Evolutionary conservation across 2,329 filamentous ascomycete genomes (phyloP), one percentile per base, ranked within the genome.

Genomic region (Blastomyces gilchristii): DNA sequence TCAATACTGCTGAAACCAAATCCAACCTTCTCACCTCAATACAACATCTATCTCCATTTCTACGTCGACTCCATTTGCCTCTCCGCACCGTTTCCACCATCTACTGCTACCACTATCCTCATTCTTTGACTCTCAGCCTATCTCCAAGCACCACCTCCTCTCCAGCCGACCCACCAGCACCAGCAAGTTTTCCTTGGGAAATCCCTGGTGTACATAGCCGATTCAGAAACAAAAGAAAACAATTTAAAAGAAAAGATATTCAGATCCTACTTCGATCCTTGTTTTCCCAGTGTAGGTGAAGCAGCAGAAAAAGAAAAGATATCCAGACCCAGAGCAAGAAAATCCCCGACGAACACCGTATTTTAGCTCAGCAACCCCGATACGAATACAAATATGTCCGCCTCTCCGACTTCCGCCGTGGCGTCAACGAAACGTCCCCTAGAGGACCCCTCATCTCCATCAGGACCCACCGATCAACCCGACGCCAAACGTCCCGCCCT

Each of bases 401-500:
- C 87, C 67, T 91, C 78, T 68, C 79, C 78, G 63, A 73, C 71
- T 67, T 78, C 76, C 65, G 79, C 76, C 63, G 73, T 79, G 64
- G 75, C 78, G 67, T 80, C 79, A 66, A 75, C 78, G 67, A 99
- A 99, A 85, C 91, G 94, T 73, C 94, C 94, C 65, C 86, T 99
- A 68, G 94, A 99, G 82, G 94, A 97, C 74, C 89, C 93, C 12
- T 97, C 94, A 22, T 99, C 94, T 11, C 94, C 94, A 45, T 96
- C 91, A 41, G 89, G 89, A 66, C 88, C 89, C 49, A 91, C 85
- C 74, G 94, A 97, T 71, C 92, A 97, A 75, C 94, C 95, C 62
- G 94, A 99, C 70, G 94, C 94, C 66, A 99, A 99, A 81, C 90
- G 94, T 69, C 94, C 91, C 58, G 94, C 94, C 49, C 85, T 99